Conservation (phyloP, 2,329 filamentous ascomycete species). For the Pseudogymnoascus sp. region DNA sequence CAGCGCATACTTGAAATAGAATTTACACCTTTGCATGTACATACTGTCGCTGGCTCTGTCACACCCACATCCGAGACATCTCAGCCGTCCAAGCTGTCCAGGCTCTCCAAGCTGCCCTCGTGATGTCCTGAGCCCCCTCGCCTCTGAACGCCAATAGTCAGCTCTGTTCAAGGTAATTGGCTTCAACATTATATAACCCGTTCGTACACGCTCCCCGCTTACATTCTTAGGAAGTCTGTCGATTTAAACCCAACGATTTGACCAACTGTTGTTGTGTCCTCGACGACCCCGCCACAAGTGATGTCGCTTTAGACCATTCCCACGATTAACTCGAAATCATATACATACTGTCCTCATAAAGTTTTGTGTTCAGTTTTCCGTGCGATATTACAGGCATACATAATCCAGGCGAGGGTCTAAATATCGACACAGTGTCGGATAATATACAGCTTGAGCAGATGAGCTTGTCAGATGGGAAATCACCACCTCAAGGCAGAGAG, state of each 20-base stretch:
- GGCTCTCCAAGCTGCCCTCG: background rate
- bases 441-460: slow-evolving; percentile 9
- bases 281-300: background rate
- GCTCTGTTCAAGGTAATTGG: background rate
- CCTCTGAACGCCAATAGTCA: background rate
- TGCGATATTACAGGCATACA: background rate
- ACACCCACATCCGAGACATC: background rate
- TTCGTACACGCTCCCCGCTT: background rate
- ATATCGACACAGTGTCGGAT: background rate
- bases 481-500: slow-evolving; percentile 9
- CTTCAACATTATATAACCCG: background rate
- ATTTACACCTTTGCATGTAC: background rate
- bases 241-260: background rate
- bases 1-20: background rate
- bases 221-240: background rate
- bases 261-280: background rate
- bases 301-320: background rate
- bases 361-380: background rate
- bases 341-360: background rate
- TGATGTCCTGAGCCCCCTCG: slow-evolving; percentile 2
- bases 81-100: background rate
- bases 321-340: background rate
- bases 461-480: slow-evolving; percentile 12
- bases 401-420: background rate
- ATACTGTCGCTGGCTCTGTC: background rate